These are phyloP conservation scores for Thalassiosira livingstoniorum DNA, from an alignment of 352 stramenopile species.

Conservation along the genomic window DNA sequence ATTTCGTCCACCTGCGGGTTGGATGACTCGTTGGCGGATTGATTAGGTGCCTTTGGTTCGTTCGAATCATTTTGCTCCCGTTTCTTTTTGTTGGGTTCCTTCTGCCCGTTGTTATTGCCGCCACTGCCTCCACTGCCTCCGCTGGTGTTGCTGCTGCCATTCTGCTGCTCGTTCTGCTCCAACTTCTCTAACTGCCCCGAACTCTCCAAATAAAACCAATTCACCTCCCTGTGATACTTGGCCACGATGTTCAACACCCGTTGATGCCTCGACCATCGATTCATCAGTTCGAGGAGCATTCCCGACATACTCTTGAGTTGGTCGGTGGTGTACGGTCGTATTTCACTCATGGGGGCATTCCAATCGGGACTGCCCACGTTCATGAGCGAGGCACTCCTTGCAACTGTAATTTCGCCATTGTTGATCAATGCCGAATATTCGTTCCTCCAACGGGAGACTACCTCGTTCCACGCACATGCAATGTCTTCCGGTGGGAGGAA, in stretches of 20 bases:
- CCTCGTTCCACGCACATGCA: constrained; percentile 52
- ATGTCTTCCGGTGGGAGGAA: constrained; percentile 37
- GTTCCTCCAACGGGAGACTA: constrained; percentile 17
- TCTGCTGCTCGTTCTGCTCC: constrained; percentile 10
- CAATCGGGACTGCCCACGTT: constrained; percentile 1
- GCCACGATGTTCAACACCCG: constrained; percentile 56
- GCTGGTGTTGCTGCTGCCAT: neutral
- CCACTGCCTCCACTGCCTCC: neutral
- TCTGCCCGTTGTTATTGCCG: neutral
- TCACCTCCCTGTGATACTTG: constrained; percentile 59
- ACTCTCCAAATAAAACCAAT: constrained; percentile 45
- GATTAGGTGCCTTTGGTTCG: no score
- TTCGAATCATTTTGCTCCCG: no score
- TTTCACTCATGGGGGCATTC: neutral
- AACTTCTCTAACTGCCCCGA: constrained; percentile 31
- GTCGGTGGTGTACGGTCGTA: constrained; percentile 47
- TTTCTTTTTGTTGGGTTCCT: no score
- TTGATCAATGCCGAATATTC: neutral
- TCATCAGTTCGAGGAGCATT: constrained; percentile 60
- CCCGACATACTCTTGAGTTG: constrained; percentile 33
- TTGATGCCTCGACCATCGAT: constrained; percentile 56
- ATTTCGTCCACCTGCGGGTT: neutral
- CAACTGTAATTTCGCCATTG: neutral
- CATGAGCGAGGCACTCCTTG: no score
- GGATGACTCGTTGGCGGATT: no score